Evolutionary conservation across 2,329 filamentous ascomycete genomes (phyloP).

Genomic region (Lecanicillium sp.): DNA sequence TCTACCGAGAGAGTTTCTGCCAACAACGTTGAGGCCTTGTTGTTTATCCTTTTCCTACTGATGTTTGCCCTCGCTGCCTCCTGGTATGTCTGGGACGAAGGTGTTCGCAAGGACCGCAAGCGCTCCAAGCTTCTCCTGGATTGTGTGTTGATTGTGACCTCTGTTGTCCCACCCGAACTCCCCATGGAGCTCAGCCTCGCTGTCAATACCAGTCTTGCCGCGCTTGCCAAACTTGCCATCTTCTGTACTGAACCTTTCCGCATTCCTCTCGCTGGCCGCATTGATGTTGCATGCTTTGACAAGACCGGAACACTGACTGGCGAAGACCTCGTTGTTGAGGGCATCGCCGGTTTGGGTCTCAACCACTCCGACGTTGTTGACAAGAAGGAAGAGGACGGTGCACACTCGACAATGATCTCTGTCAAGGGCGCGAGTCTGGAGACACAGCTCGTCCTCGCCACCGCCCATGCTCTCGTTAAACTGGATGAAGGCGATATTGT

Average conservation of each 20-base stretch:
- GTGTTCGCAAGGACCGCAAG: conserved; percentile 89
- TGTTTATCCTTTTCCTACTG: conserved; percentile 94
- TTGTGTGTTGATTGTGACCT: conserved; percentile 95
- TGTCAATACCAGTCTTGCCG: conserved; percentile 94
- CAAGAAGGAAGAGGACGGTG: conserved; percentile 65
- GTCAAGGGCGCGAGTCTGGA: conserved; percentile 65
- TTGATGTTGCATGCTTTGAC: conserved; percentile 96
- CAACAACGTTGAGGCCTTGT: conserved; percentile 90
- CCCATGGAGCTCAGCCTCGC: conserved; percentile 97
- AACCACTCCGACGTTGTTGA: conserved; percentile 57
- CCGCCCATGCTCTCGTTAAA: conserved; percentile 90
- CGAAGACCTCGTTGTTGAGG: conserved; percentile 93
- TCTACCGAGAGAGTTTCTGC: conserved; percentile 98
- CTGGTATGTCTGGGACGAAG: conserved; percentile 98
- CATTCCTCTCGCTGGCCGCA: conserved; percentile 89
- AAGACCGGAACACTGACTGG: conserved; percentile 97
- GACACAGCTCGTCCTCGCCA: conserved; percentile 87
- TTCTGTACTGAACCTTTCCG: conserved; percentile 99
- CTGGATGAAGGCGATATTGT: conserved; percentile 96
- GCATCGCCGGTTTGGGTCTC: conserved; percentile 81
- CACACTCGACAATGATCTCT: conserved; percentile 68
- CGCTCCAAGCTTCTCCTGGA: conserved; percentile 94
- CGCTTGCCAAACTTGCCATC: conserved; percentile 89
- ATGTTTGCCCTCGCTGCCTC: conserved; percentile 95
- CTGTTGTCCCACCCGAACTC: conserved; percentile 94